A percentile compares a stretch with the other conserved stretches of the same genome.
Evolutionary conservation across 192 early-diverging fungal genomes (phyloP).

Genomic region (Entomortierella parvispora): DNA sequence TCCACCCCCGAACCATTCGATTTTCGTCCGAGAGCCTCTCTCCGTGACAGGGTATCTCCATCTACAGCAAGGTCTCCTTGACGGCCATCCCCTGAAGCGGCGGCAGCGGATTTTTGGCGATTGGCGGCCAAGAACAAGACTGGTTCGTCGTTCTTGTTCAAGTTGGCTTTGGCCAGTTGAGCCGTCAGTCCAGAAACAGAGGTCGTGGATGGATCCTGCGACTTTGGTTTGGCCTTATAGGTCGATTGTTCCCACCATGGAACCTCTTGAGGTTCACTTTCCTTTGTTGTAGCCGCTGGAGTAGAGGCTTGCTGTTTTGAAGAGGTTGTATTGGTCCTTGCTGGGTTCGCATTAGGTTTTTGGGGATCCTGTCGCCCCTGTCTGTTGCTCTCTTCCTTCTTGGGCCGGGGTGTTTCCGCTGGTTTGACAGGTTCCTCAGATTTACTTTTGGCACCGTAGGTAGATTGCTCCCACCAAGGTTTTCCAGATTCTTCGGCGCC

Average conservation of each 20-base stretch:
- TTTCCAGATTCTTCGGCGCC: neutral
- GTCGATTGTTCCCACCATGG: constrained; percentile 53
- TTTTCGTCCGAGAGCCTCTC: constrained; percentile 22
- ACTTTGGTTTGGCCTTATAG: constrained; percentile 31
- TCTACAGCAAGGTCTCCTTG: neutral
- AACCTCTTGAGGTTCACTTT: neutral
- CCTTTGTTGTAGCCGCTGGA: neutral
- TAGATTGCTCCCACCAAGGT: constrained; percentile 49
- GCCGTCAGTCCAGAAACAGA: neutral
- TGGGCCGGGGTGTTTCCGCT: neutral
- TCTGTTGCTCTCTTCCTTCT: too few relatives aligned
- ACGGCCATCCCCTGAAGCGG: neutral
- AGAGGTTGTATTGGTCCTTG: constrained; percentile 1
- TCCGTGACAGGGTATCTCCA: constrained; percentile 14
- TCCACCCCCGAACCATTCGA: constrained; percentile 18
- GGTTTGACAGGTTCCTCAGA: constrained; percentile 8
- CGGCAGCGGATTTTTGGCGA: too few relatives aligned
- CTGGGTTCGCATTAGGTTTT: neutral
- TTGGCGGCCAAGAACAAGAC: too few relatives aligned
- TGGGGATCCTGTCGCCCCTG: constrained; percentile 11
- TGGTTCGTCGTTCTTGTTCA: neutral
- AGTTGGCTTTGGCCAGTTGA: neutral
- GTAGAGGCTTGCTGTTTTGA: neutral
- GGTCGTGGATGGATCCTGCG: neutral
- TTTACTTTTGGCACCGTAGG: constrained; percentile 29